Evolutionary conservation across 495 filamentous ascomycete species (phyloP), one percentile per base, ranked within the genome.

Genomic region (Eremomyces bilateralis): DNA sequence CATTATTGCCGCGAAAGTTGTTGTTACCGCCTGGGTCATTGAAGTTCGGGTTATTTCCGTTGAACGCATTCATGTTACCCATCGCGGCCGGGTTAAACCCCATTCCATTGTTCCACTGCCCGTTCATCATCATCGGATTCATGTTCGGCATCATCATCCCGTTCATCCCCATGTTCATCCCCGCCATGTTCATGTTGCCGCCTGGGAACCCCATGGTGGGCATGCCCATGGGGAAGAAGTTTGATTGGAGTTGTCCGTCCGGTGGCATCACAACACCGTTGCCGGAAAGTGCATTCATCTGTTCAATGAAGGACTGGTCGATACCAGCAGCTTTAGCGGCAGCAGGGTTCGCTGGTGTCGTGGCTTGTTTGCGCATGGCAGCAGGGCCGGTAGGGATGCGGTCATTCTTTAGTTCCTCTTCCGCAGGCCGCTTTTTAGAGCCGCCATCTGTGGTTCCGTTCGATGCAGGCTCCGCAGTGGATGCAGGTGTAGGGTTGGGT

Each of bases 371-470:
- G 20, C 50, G 46, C 57, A 59, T 61, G 25, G 56, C 60, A 33
- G 57, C 58, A 12, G 62, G 60, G 13, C 49, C 59, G 20, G 71
- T 69, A 21, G 71, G 65, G 34, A 67, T 67, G 46, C 70, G 73
- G 21, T 68, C 61, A 44, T 73, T 76, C 29, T 64, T 60, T 17
- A 74, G 55, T 2, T 71, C 57, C 28, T 81, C 75, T 29, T 91
- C 78, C 22, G 82, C 82, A 8, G 75, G 64, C 12, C 88, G 71
- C 59, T 93, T 94, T 56, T 75, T 84, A n/a, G n/a, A n/a, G n/a
- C n/a, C n/a, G n/a, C n/a, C n/a, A n/a, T n/a, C n/a, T n/a, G n/a
- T n/a, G n/a, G n/a, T n/a, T n/a, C n/a, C n/a, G 13, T 63, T 58
- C 28, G 53, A 47, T 35, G 34, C 42, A 12, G 41, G 28, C 13